Conservation (phyloP, 2,329 filamentous ascomycete genomes). For the Balansia obtecta region DNA sequence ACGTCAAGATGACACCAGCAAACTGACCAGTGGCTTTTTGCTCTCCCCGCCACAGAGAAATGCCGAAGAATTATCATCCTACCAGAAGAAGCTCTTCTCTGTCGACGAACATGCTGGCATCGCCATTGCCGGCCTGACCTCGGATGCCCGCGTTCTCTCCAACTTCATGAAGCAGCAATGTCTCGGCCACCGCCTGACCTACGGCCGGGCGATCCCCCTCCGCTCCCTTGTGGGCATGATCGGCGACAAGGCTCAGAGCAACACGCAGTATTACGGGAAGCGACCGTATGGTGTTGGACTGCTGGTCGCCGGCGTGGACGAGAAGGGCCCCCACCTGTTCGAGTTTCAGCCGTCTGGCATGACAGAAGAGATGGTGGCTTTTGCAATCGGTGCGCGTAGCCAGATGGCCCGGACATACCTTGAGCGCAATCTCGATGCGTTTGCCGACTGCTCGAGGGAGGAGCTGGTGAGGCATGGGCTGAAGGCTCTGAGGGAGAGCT, state of each 20-base stretch:
- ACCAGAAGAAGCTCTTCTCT: slow-evolving; percentile 98
- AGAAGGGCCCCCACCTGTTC: slow-evolving; percentile 87
- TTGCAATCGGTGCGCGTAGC: slow-evolving; percentile 87
- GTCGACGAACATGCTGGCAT: slow-evolving; percentile 94
- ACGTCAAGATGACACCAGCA: too few species aligned
- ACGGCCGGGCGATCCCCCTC: slow-evolving; percentile 85
- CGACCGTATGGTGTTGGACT: slow-evolving; percentile 92
- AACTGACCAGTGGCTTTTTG: background rate
- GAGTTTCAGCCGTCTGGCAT: slow-evolving; percentile 96
- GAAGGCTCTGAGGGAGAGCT: slow-evolving; percentile 82
- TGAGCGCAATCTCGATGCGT: slow-evolving; percentile 79
- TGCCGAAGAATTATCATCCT: slow-evolving; percentile 97
- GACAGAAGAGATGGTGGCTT: slow-evolving; percentile 94
- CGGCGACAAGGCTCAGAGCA: slow-evolving; percentile 90
- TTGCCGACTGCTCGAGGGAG: slow-evolving; percentile 63
- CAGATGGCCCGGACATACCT: slow-evolving; percentile 98
- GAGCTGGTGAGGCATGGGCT: slow-evolving; percentile 86
- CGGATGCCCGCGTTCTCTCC: slow-evolving; percentile 94
- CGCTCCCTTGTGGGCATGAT: slow-evolving; percentile 84
- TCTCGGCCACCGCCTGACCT: slow-evolving; percentile 87
- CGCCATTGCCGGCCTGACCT: slow-evolving; percentile 91
- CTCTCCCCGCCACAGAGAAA: slow-evolving; percentile 54
- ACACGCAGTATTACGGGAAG: slow-evolving; percentile 95
- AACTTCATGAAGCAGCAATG: slow-evolving; percentile 99
- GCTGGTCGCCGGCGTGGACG: slow-evolving; percentile 86